Percentiles rank a stretch among this genome's conserved stretches.
Evolutionary conservation across 129 eudicot genomes (phyloP).

Genomic region (Rutidosis leptorrhynchoides): DNA sequence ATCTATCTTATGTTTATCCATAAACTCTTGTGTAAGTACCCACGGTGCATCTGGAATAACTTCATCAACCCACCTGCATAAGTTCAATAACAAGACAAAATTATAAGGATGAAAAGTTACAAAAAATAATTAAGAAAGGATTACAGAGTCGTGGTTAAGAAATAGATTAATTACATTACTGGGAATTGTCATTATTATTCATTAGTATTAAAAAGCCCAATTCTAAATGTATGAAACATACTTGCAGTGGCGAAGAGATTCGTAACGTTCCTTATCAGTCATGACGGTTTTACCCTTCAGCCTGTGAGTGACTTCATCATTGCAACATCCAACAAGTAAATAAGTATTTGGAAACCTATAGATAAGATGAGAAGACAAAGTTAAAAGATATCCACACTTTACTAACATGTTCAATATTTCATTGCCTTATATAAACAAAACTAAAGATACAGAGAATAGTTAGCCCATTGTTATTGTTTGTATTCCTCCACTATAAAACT

Average conservation of each 20-base stretch:
- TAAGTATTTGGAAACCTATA: conserved; percentile 72
- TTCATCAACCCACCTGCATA: conserved; percentile 96
- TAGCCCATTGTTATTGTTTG: too few relatives aligned
- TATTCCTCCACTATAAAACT: too few relatives aligned
- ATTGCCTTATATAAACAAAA: not conserved
- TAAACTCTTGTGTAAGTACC: conserved; percentile 82
- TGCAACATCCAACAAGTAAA: conserved; percentile 86
- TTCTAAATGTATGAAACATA: conserved; percentile 28
- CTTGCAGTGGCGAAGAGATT: conserved; percentile 92
- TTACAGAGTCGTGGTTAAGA: too few relatives aligned
- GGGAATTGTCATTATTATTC: too few relatives aligned
- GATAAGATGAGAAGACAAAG: conserved; percentile 20
- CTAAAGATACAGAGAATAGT: too few relatives aligned
- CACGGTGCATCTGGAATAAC: conserved; percentile 98
- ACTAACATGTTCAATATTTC: not conserved
- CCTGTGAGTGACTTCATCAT: conserved; percentile 67
- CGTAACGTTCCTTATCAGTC: conserved; percentile 70
- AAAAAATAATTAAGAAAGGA: not conserved
- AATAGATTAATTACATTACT: too few relatives aligned
- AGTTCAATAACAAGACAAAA: not conserved
- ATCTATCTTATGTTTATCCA: conserved; percentile 89
- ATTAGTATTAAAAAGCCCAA: too few relatives aligned
- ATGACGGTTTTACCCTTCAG: conserved; percentile 90
- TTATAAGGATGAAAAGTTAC: too few relatives aligned
- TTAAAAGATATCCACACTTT: conserved; percentile 12